Conservation (phyloP, 106 monocot genomes). For the Dioscorea dumetorum region DNA sequence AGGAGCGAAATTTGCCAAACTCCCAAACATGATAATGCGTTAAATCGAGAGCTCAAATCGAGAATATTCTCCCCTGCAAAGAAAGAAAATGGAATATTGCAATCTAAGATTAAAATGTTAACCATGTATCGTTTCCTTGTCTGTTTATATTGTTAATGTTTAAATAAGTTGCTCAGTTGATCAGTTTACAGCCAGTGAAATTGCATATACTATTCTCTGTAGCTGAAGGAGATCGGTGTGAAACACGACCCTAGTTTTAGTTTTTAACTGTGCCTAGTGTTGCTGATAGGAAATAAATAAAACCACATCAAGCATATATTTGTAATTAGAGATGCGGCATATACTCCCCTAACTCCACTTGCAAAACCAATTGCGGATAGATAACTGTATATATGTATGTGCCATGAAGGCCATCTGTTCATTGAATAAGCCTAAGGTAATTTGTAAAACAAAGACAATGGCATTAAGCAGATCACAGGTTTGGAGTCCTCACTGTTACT, state of each 20-base stretch:
- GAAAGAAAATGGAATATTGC: slow-evolving; percentile 9
- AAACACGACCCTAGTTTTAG: too few species aligned
- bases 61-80: slow-evolving; percentile 15
- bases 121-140: too few species aligned
- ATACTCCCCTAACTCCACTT: slow-evolving; percentile 20
- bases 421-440: slow-evolving; percentile 1
- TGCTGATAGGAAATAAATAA: neutral
- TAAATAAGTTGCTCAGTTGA: too few species aligned
- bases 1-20: neutral
- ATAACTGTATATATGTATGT: slow-evolving; percentile 27
- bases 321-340: slow-evolving; percentile 1
- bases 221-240: too few species aligned
- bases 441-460: slow-evolving; percentile 9
- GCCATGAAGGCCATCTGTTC: neutral
- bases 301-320: slow-evolving; percentile 5
- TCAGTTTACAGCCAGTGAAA: too few species aligned
- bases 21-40: too few species aligned
- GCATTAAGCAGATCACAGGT: slow-evolving; percentile 13
- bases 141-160: too few species aligned
- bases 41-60: neutral
- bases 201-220: too few species aligned
- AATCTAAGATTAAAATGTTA: neutral
- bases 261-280: too few species aligned
- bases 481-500: slow-evolving; percentile 12
- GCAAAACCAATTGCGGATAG: slow-evolving; percentile 7